Conservation (phyloP, 306 rosid genomes). For the Calophaca sinica region DNA sequence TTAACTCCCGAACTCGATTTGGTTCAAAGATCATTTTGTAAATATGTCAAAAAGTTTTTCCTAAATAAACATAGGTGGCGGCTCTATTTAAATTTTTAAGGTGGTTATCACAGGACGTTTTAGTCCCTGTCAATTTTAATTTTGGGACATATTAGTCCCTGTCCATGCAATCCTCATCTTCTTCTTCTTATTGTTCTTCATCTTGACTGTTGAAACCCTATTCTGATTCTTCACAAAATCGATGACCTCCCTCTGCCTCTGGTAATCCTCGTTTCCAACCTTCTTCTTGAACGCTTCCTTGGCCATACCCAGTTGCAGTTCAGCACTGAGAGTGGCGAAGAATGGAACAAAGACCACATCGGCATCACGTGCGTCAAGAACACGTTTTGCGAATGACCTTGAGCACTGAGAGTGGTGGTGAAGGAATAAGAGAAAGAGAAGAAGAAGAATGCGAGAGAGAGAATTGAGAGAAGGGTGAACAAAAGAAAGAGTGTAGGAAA, state of each 20-base stretch:
- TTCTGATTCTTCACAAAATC: slow-evolving; percentile 73
- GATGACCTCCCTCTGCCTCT: slow-evolving; percentile 77
- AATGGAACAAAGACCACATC: slow-evolving; percentile 89
- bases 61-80: too few relatives aligned
- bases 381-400: slow-evolving; percentile 68
- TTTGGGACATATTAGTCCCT: too few relatives aligned
- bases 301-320: slow-evolving; percentile 76
- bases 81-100: too few relatives aligned
- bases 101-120: too few relatives aligned
- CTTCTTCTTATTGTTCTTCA: too few relatives aligned
- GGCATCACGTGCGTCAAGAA: slow-evolving; percentile 54
- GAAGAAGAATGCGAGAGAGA: slow-evolving; percentile 52
- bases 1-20: too few relatives aligned
- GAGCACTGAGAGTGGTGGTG: too few relatives aligned
- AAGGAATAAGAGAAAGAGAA: background rate
- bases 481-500: slow-evolving; percentile 60
- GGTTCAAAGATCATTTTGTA: too few relatives aligned
- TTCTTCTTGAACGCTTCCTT: slow-evolving; percentile 82
- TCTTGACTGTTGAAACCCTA: too few relatives aligned
- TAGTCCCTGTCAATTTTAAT: too few relatives aligned
- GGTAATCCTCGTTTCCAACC: slow-evolving; percentile 71
- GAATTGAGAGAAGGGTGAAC: slow-evolving; percentile 59
- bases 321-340: slow-evolving; percentile 87
- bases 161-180: too few relatives aligned
- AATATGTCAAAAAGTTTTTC: too few relatives aligned